A percentile compares a stretch with the other conserved stretches of the same genome.
Conservation (phyloP, 2,329 filamentous ascomycete species). For the Fusarium cyanostomum region DNA sequence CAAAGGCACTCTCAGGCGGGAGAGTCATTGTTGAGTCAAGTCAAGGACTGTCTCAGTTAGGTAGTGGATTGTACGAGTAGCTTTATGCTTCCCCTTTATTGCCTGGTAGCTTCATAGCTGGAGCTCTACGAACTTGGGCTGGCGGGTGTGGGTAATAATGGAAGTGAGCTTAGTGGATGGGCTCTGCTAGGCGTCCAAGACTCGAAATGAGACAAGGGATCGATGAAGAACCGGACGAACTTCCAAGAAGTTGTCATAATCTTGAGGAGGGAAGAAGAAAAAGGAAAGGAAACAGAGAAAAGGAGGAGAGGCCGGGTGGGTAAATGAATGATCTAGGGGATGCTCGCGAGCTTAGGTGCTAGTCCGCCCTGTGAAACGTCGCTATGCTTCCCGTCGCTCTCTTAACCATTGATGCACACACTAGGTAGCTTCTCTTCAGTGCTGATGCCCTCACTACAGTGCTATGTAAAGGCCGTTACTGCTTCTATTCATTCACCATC, state of each 20-base stretch:
- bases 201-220: background rate
- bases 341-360: conserved; percentile 12
- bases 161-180: background rate
- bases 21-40: background rate
- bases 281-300: background rate
- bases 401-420: conserved; percentile 6
- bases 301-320: conserved; percentile 8
- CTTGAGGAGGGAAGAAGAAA: background rate
- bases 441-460: background rate
- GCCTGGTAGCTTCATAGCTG: conserved; percentile 5
- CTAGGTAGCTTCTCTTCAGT: background rate
- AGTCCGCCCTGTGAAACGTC: background rate
- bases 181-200: background rate
- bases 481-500: background rate
- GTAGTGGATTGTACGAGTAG: background rate
- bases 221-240: background rate
- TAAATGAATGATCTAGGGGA: conserved; percentile 14
- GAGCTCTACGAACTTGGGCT: background rate
- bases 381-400: background rate
- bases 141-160: background rate
- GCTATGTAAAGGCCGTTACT: background rate
- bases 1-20: background rate
- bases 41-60: background rate
- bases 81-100: background rate
- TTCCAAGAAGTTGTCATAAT: background rate